Base-by-base conservation (phyloP, 352 stramenopile species). In the Phytophthora kernoviae region DNA sequence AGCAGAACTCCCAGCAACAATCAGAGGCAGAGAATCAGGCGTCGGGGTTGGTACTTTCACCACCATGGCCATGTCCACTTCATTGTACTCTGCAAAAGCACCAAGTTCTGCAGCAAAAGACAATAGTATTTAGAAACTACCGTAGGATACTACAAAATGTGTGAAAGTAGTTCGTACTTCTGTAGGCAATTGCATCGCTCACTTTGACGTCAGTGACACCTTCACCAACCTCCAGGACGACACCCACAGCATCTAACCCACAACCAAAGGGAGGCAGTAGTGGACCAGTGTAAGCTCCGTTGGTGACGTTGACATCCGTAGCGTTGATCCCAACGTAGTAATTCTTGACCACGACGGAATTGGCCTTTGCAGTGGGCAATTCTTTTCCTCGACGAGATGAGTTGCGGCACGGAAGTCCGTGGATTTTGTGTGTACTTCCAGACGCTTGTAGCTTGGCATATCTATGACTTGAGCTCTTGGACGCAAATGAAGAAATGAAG, bases 261-360 rank as follows among this genome's bases (percentile, higher is more conserved):
- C 60, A 68, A 8, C 30, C 61, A 47, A 12, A 65, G 34, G 11
- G 54, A 42, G 8, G 62, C 46, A 2, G 54, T 64, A 11, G 60
- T 53, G 27, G 54, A 47, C 24, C 60, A 8, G 12, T 55, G 51
- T 60, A 60, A 5, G 34, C 58, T 17, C 74, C 76, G 57, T 79
- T 83, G 21, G 75, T 84, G 45, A 84, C 58, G 62, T 80, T 84
- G 48, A 85, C 64, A 52, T 85, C 73, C 10, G 75, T 79, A 37
- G 70, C 75, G 36, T 85, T 85, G 59, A 85, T 78, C 8, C 75
- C 75, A 36, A 69, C 21, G 41, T 61, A 69, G 11, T 27, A 54
- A 41, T 65, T 69, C 60, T 79, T 52, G 32, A 85, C 70, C 27
- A 85, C 66, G 21, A 81, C 56, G 22, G 63, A 45, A 11, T 70